Percentiles rank a stretch among this genome's conserved stretches.
Evolutionary conservation across 2,329 filamentous ascomycete genomes (phyloP).

Genomic region (Alternaria consortialis): DNA sequence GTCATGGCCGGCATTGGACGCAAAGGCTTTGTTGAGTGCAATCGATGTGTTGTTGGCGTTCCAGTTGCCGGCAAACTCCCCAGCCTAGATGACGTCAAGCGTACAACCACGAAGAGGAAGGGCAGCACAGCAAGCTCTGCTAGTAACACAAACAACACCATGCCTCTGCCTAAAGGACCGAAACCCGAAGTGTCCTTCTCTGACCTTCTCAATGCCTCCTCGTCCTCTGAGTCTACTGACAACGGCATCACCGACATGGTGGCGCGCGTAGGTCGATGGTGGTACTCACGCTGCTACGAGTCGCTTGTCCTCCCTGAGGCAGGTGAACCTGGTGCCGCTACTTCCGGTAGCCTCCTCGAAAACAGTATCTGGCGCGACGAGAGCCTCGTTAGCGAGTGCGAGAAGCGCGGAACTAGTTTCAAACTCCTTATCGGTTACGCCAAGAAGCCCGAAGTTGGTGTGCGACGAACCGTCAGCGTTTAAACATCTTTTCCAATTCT

Average conservation of each 20-base stretch:
- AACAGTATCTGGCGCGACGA: conserved; percentile 82
- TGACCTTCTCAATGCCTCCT: conserved; percentile 46
- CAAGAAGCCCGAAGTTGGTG: conserved; percentile 71
- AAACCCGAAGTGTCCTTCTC: conserved; percentile 49
- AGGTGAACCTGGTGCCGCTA: conserved; percentile 42
- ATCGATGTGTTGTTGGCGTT: conserved; percentile 79
- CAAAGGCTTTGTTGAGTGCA: conserved; percentile 75
- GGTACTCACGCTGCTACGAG: conserved; percentile 95
- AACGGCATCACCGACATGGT: conserved; percentile 93
- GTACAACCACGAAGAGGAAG: conserved; percentile 34
- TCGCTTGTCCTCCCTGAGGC: conserved; percentile 61
- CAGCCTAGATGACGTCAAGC: conserved; percentile 34
- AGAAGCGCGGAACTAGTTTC: conserved; percentile 85
- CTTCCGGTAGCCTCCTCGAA: conserved; percentile 51
- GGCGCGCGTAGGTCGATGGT: conserved; percentile 90
- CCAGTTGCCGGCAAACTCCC: conserved; percentile 68
- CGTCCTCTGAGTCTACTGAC: conserved; percentile 63
- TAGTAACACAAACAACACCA: conserved; percentile 25
- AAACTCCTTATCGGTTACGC: conserved; percentile 92
- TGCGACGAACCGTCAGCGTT: conserved; percentile 60
- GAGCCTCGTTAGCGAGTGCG: conserved; percentile 80
- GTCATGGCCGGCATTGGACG: conserved; percentile 73
- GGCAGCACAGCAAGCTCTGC: conserved; percentile 40
- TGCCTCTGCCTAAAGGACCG: conserved; percentile 26
- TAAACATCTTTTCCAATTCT: conserved; percentile 40